Base-by-base conservation (phyloP, 2,329 filamentous ascomycete species). In the Fusarium sp. region DNA sequence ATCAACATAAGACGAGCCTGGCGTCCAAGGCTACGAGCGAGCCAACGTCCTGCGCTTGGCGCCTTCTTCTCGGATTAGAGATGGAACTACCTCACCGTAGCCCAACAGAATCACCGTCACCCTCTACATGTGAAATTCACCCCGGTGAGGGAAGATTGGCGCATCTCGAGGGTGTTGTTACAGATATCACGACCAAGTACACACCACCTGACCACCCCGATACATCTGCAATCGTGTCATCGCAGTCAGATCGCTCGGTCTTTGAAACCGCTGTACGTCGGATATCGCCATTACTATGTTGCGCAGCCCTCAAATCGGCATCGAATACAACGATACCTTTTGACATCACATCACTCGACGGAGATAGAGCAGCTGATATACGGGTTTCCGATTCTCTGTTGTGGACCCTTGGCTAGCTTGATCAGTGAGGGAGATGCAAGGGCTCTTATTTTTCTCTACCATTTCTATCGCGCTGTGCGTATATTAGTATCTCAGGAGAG, bases 1-100 rank as follows among this genome's bases (percentile, higher is more conserved):
- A 43, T 10, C 24, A 21, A 6, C 2, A 2, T 8, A 12, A n/a
- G 2, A 15, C 1, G 10, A 11, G 0, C 2, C 4, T 15, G 1
- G 12, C 3, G 7, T 1, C 8, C 3, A 52, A 8, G 21, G 24
- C 31, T 7, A 16, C 31, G 6, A 33, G n/a, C 3, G 48, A 43
- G 4, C 35, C 48, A 16, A 52, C 48, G 4, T 52, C 35, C 11
- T 52, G 48, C 11, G 48, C 35, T 8, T 52, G 48, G 48, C 11
- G 48, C 13, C 48, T 52, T n/a, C 24, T 52, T 16, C 35, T 43
- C 0, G 48, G 48, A 4, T 42, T 52, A 20, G 15, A 52, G n/a
- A 29, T 29, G 10, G 24, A 52, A 26, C 28, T 52, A 21, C 48
- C 48, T 3, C 35, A 52, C 35, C 33, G 3, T 28, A 29, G 11